phyloP scores from a whole-genome alignment of 2,329 filamentous ascomycete species.

The Plenodomus tracheiphilus region DNA sequence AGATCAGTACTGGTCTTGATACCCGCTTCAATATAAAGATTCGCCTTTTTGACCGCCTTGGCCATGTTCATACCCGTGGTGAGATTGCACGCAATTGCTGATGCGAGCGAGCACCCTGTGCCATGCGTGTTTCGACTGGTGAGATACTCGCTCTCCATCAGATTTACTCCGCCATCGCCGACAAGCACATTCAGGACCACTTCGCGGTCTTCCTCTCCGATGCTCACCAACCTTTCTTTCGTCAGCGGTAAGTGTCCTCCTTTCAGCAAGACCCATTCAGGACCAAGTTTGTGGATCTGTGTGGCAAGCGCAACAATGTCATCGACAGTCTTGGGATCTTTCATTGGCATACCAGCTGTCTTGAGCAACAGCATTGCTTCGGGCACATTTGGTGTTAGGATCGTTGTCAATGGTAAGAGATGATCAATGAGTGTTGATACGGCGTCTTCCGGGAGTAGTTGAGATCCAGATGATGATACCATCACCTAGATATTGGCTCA shows the following conservation, averaged over 20 bases:
- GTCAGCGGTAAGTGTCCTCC: conserved; percentile 86
- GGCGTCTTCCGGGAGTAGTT: conserved; percentile 68
- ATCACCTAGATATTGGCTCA: conserved; percentile 65
- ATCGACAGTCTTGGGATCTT: conserved; percentile 60
- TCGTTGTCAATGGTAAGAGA: conserved; percentile 67
- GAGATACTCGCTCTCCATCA: conserved; percentile 72
- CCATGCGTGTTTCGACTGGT: conserved; percentile 84
- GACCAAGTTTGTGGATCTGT: conserved; percentile 68
- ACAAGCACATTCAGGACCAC: conserved; percentile 78
- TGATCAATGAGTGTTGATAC: conserved; percentile 61
- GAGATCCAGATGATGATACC: conserved; percentile 79
- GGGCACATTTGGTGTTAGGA: conserved; percentile 78
- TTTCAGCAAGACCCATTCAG: conserved; percentile 82
- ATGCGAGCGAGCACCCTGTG: conserved; percentile 91
- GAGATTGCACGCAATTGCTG: conserved; percentile 75
- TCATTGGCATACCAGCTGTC: conserved; percentile 50
- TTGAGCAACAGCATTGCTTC: conserved; percentile 70
- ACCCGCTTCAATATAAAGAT: conserved; percentile 71
- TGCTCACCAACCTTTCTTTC: conserved; percentile 62
- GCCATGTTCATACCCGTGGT: conserved; percentile 61
- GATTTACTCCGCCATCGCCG: conserved; percentile 60
- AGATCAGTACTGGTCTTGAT: conserved; percentile 67
- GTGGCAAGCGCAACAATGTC: conserved; percentile 72
- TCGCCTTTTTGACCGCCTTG: conserved; percentile 67
- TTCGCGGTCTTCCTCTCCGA: conserved; percentile 60